Conservation (phyloP, 306 rosid genomes). For the Castanea crenata region DNA sequence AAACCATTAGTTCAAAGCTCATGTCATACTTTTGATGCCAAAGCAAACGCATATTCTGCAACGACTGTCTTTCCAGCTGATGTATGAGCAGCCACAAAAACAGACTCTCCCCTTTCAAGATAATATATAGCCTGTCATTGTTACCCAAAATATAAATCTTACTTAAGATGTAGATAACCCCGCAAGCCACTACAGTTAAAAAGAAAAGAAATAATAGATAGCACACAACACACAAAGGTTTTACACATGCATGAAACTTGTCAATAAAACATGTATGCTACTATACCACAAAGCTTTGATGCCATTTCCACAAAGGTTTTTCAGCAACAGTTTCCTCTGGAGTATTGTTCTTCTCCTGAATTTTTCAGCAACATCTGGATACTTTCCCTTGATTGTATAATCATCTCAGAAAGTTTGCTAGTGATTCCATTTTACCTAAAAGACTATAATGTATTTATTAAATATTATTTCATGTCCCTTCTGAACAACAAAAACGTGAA, state of each 20-base stretch:
- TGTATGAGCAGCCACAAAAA: slow-evolving; percentile 97
- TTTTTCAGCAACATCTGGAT: too few species aligned
- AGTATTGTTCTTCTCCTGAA: too few species aligned
- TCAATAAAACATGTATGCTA: background rate
- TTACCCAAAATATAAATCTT: background rate
- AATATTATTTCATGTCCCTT: too few species aligned
- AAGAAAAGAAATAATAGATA: background rate
- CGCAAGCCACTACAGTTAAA: slow-evolving; percentile 1
- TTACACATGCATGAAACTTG: background rate
- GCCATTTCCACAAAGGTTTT: background rate
- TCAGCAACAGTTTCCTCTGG: too few species aligned
- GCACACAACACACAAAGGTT: background rate
- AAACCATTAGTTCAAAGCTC: slow-evolving; percentile 1
- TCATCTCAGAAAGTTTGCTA: too few species aligned
- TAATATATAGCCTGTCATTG: slow-evolving; percentile 84
- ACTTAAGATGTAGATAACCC: slow-evolving; percentile 20
- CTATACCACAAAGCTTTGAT: background rate
- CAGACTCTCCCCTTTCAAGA: slow-evolving; percentile 97
- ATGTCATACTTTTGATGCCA: too few species aligned
- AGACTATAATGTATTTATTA: too few species aligned
- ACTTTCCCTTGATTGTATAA: too few species aligned
- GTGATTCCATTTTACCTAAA: too few species aligned
- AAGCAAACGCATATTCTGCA: slow-evolving; percentile 97
- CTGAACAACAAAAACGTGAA: too few species aligned
- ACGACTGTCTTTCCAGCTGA: slow-evolving; percentile 99